A percentile compares a stretch with the other conserved stretches of the same genome.
These are phyloP conservation scores for Plectosphaerella sp. DNA, from an alignment of 2,329 filamentous ascomycete genomes.

Conservation along the genomic window DNA sequence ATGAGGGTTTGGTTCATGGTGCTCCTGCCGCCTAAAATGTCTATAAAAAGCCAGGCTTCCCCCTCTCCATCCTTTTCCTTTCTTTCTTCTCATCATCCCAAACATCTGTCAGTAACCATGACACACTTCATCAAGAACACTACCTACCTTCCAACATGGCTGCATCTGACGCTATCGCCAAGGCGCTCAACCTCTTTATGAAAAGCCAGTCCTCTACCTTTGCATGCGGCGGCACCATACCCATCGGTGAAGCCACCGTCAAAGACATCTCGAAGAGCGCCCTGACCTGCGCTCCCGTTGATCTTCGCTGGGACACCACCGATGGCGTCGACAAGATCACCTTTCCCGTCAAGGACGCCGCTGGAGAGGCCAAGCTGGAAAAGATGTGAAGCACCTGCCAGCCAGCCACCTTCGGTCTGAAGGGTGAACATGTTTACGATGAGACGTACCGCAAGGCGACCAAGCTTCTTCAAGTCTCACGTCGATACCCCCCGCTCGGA, in stretches of 20 bases:
- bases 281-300: slow-evolving; percentile 1
- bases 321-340: slow-evolving; percentile 7
- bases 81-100: too few species aligned
- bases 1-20: too few species aligned
- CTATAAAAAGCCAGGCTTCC: too few species aligned
- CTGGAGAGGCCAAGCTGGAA: slow-evolving; percentile 6
- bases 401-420: slow-evolving; percentile 45
- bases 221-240: not conserved
- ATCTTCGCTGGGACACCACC: slow-evolving; percentile 14
- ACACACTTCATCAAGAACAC: too few species aligned
- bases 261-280: not conserved
- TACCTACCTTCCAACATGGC: too few species aligned
- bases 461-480: slow-evolving; percentile 44
- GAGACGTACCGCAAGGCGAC: slow-evolving; percentile 47
- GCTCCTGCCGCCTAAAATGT: too few species aligned
- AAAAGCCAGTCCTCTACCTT: not conserved
- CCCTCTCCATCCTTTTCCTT: too few species aligned
- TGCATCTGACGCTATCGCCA: too few species aligned
- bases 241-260: not conserved
- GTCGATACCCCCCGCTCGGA: slow-evolving; percentile 47
- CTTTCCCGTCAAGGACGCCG: slow-evolving; percentile 7
- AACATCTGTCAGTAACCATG: too few species aligned
- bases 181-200: not conserved
- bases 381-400: slow-evolving; percentile 24
- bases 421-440: slow-evolving; percentile 43